A percentile compares a stretch with the other conserved stretches of the same genome.
Conservation (phyloP, 345 rosid genomes). For the Linum lewisii region DNA sequence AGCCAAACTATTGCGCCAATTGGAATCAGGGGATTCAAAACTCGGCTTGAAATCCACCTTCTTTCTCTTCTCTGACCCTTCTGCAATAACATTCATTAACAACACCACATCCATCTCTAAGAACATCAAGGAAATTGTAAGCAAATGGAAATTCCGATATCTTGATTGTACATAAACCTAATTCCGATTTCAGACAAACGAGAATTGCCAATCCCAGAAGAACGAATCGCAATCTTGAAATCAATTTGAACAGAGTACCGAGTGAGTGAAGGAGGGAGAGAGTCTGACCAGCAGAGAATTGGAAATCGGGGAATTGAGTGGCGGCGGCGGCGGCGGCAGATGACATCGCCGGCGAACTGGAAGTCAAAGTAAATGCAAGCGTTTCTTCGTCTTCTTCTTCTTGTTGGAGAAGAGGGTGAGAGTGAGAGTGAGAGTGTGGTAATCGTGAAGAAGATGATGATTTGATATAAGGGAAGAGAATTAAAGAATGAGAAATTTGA, state of each 20-base stretch:
- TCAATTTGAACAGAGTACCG: too few species aligned
- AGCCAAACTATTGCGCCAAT: neutral
- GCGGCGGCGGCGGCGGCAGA: neutral
- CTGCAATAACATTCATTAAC: neutral
- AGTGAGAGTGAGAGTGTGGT: too few species aligned
- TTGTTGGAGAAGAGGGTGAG: too few species aligned
- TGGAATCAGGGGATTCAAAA: neutral
- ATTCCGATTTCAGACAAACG: too few species aligned
- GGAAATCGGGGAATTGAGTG: neutral
- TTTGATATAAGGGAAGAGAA: neutral
- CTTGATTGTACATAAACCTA: too few species aligned
- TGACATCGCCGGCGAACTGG: neutral
- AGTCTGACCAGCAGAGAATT: neutral
- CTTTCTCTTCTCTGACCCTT: constrained; percentile 9
- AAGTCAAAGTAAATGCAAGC: too few species aligned
- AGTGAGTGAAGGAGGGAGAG: neutral
- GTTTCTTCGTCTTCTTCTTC: too few species aligned
- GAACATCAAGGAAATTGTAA: neutral
- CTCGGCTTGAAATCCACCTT: constrained; percentile 14
- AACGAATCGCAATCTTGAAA: too few species aligned
- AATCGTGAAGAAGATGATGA: too few species aligned
- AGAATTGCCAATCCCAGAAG: too few species aligned
- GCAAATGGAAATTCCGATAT: neutral
- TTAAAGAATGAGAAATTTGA: neutral
- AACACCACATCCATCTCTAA: neutral